These are phyloP conservation scores for Apiospora kogelbergensis DNA, from an alignment of 2,329 filamentous ascomycete species.

Conservation along the genomic window DNA sequence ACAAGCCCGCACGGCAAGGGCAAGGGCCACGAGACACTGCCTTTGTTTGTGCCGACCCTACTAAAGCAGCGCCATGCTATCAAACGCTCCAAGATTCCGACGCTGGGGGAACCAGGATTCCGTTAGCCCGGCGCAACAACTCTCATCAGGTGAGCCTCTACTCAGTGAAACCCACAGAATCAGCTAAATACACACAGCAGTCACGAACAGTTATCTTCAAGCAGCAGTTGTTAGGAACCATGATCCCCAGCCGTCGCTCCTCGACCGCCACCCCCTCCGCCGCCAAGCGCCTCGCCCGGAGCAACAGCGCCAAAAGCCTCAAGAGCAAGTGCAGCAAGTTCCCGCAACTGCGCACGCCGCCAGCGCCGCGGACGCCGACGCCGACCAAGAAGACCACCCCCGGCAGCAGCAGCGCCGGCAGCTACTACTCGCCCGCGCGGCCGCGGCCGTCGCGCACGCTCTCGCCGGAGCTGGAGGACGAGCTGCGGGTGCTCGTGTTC, in stretches of 20 bases:
- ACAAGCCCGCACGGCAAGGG: background rate
- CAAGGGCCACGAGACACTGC: background rate
- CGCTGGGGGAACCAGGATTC: too few species aligned
- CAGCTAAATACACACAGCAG: background rate
- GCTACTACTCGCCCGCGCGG: background rate
- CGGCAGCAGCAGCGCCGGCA: background rate
- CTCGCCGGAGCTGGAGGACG: slow-evolving; percentile 13
- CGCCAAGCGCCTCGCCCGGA: background rate
- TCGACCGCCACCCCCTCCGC: background rate
- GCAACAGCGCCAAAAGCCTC: background rate
- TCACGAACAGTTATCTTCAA: background rate
- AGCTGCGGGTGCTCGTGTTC: slow-evolving; percentile 13
- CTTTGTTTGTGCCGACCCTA: background rate
- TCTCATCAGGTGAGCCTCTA: background rate
- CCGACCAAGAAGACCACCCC: too few species aligned
- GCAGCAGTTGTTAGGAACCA: background rate
- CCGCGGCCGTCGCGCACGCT: slow-evolving; percentile 4
- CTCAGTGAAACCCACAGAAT: background rate
- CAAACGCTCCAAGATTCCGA: background rate
- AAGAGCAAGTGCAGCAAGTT: background rate
- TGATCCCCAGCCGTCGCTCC: background rate
- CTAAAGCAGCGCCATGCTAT: background rate
- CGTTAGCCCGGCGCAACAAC: background rate
- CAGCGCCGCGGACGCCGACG: background rate
- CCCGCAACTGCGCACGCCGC: background rate